Evolutionary conservation across 108 stramenopile genomes (phyloP).

Genomic region (Chaetoceros tenuissimus): DNA sequence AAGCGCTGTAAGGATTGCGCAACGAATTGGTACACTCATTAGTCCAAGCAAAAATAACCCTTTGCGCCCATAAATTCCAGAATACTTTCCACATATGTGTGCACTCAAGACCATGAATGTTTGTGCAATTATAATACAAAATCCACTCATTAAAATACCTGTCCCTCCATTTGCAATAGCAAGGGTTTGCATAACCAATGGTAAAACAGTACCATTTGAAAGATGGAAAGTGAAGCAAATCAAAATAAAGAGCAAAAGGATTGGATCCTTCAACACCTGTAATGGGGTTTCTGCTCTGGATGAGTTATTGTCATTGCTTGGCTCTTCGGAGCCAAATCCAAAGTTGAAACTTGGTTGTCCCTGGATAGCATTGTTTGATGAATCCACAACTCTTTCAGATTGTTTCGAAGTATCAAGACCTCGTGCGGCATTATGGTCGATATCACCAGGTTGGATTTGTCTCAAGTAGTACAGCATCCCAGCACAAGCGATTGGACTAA

Average conservation of each 20-base stretch:
- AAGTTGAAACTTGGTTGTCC: constrained; percentile 53
- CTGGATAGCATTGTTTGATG: constrained; percentile 13
- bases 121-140: constrained; percentile 82
- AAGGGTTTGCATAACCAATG: constrained; percentile 82
- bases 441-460: constrained; percentile 62
- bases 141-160: constrained; percentile 77
- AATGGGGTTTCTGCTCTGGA: constrained; percentile 59
- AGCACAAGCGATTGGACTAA: constrained; percentile 78
- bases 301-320: constrained; percentile 1
- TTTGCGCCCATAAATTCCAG: constrained; percentile 71
- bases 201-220: constrained; percentile 81
- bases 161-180: constrained; percentile 62
- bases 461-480: constrained; percentile 57
- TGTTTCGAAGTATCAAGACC: constrained; percentile 29
- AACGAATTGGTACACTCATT: constrained; percentile 70
- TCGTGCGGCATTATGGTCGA: constrained; percentile 84
- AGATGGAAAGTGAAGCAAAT: constrained; percentile 77
- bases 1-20: constrained; percentile 53
- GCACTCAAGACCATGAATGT: constrained; percentile 73
- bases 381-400: not conserved
- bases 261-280: constrained; percentile 61
- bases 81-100: constrained; percentile 76
- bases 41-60: constrained; percentile 71
- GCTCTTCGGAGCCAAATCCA: constrained; percentile 9
- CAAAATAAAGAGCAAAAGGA: constrained; percentile 60